These are phyloP conservation scores for Fusarium poae DNA, from an alignment of 2,329 filamentous ascomycete species.

Conservation along the genomic window DNA sequence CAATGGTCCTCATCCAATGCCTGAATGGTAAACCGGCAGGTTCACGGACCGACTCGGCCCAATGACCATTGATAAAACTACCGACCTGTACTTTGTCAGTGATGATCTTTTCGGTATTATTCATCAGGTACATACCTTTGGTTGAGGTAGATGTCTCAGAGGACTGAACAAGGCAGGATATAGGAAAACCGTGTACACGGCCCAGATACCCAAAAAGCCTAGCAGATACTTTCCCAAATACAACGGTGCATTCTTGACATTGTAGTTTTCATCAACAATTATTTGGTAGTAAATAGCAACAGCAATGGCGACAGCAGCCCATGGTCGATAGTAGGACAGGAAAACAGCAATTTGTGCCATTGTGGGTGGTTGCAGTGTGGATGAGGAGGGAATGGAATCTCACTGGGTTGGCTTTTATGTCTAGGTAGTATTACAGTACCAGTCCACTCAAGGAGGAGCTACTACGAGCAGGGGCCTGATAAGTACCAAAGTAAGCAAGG, in stretches of 20 bases:
- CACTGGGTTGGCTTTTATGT: constrained; percentile 20
- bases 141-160: constrained; percentile 18
- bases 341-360: constrained; percentile 26
- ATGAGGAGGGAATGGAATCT: constrained; percentile 15
- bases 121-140: neutral
- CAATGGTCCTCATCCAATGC: constrained; percentile 35
- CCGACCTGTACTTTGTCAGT: constrained; percentile 1
- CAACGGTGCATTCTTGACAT: constrained; percentile 2
- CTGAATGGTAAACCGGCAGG: constrained; percentile 33
- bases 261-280: neutral
- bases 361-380: neutral
- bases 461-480: neutral
- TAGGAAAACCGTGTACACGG: constrained; percentile 11
- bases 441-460: constrained; percentile 4
- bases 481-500: constrained; percentile 2
- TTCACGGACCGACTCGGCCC: constrained; percentile 35
- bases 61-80: constrained; percentile 33
- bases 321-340: constrained; percentile 29
- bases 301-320: constrained; percentile 11
- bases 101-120: fast-evolving
- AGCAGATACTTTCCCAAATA: constrained; percentile 9
- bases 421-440: neutral
- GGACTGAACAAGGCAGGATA: constrained; percentile 31
- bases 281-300: constrained; percentile 4
- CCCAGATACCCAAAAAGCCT: constrained; percentile 17